Evolutionary conservation across 768 basidiomycete species (phyloP).

Genomic region (Leucocoprinus sp.): DNA sequence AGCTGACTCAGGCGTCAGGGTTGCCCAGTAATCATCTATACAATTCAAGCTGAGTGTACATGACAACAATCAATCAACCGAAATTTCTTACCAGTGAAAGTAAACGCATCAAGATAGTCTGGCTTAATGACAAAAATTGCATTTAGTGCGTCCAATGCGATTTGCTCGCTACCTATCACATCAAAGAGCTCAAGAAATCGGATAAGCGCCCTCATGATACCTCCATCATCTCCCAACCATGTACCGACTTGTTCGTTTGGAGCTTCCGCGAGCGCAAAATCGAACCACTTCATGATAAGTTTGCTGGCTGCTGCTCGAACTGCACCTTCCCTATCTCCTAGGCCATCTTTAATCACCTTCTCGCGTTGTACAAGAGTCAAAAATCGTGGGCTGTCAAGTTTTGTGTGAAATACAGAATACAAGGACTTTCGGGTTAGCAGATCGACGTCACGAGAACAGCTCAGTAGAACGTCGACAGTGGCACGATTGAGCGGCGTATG

Average conservation of each 20-base stretch:
- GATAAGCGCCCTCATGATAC: conserved; percentile 37
- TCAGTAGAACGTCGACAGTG: conserved; percentile 62
- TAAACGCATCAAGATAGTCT: conserved; percentile 61
- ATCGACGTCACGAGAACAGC: conserved; percentile 82
- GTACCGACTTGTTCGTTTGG: conserved; percentile 24
- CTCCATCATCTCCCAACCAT: conserved; percentile 37
- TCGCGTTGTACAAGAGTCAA: conserved; percentile 79
- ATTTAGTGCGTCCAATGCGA: conserved; percentile 76
- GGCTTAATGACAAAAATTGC: conserved; percentile 69
- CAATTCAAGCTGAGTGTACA: not conserved
- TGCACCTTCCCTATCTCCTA: conserved; percentile 79
- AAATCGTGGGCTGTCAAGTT: conserved; percentile 57
- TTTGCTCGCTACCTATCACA: conserved; percentile 61
- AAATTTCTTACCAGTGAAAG: conserved; percentile 59
- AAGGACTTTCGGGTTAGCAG: conserved; percentile 70
- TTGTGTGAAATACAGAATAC: conserved; percentile 56
- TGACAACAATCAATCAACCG: not conserved
- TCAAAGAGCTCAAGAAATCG: conserved; percentile 42
- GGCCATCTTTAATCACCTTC: conserved; percentile 74
- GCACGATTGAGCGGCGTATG: conserved; percentile 57
- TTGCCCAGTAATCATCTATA: conserved; percentile 67
- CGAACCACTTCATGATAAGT: conserved; percentile 77
- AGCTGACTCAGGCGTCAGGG: conserved; percentile 70
- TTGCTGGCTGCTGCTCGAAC: conserved; percentile 80
- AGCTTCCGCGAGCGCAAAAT: conserved; percentile 40